Evolutionary conservation across 768 basidiomycete species (phyloP).

Genomic region (Serendipita vermifera): DNA sequence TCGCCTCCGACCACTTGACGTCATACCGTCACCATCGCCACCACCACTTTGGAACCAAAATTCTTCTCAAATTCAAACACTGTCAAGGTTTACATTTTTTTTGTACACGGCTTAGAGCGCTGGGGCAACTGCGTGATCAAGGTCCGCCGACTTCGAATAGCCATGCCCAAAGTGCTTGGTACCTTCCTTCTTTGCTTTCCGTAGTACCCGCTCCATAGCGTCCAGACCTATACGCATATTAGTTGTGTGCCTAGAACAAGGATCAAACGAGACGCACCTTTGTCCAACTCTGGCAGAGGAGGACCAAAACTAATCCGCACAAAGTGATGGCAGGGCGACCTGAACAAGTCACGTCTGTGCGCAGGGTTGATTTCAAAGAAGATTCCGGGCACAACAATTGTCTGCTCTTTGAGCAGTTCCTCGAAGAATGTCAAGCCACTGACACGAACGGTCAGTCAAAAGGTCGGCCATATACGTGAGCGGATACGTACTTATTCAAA

Average conservation of each 20-base stretch:
- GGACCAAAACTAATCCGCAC: slow-evolving; percentile 81
- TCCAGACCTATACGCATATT: slow-evolving; percentile 47
- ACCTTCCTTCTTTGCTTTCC: slow-evolving; percentile 33
- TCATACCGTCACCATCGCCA: no score
- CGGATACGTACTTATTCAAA: slow-evolving; percentile 55
- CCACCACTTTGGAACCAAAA: no score
- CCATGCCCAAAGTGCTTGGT: slow-evolving; percentile 53
- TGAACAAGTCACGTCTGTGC: slow-evolving; percentile 75
- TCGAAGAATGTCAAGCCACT: slow-evolving; percentile 65
- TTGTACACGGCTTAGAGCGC: no score
- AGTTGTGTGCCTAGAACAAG: slow-evolving; percentile 9
- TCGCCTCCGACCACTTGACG: no score
- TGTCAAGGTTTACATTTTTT: no score
- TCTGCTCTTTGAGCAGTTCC: slow-evolving; percentile 79
- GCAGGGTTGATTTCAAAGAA: slow-evolving; percentile 28
- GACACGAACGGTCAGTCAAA: background rate
- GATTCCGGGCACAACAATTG: slow-evolving; percentile 73
- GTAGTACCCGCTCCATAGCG: slow-evolving; percentile 69
- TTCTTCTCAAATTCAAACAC: no score
- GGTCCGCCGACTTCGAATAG: slow-evolving; percentile 21
- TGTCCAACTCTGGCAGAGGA: slow-evolving; percentile 63
- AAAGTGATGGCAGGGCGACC: slow-evolving; percentile 82
- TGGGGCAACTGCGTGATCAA: background rate
- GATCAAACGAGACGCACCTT: slow-evolving; percentile 31
- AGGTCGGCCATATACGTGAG: slow-evolving; percentile 4